Conservation (phyloP, 2,329 filamentous ascomycete species). For the Trichoderma koningiopsis region DNA sequence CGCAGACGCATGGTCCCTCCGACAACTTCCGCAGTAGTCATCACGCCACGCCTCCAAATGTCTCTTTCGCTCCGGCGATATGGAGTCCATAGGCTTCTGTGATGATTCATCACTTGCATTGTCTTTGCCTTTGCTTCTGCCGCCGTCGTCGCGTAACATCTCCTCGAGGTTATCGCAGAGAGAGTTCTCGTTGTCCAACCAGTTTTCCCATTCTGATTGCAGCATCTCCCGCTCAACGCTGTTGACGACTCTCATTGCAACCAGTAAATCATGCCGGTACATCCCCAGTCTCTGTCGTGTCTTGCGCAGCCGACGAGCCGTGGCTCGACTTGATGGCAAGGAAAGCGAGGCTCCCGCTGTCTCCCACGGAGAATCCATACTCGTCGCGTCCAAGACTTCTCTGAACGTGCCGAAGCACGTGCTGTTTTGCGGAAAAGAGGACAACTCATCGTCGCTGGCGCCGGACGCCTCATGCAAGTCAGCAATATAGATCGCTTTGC, state of each 20-base stretch:
- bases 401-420: slow-evolving; percentile 65
- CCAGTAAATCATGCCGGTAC: slow-evolving; percentile 86
- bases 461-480: slow-evolving; percentile 72
- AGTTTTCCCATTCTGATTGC: slow-evolving; percentile 88
- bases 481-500: slow-evolving; percentile 77
- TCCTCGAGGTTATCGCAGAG: slow-evolving; percentile 67
- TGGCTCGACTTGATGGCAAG: slow-evolving; percentile 53
- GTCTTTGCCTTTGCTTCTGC: slow-evolving; percentile 27
- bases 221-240: slow-evolving; percentile 84
- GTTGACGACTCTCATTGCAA: slow-evolving; percentile 89
- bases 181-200: slow-evolving; percentile 77
- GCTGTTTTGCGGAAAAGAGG: slow-evolving; percentile 50
- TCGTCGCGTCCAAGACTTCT: slow-evolving; percentile 58
- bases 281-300: slow-evolving; percentile 81
- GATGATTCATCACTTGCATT: slow-evolving; percentile 31
- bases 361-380: slow-evolving; percentile 59
- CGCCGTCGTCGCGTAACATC: slow-evolving; percentile 43
- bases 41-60: slow-evolving; percentile 53
- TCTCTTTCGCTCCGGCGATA: slow-evolving; percentile 38
- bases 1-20: slow-evolving; percentile 44
- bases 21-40: slow-evolving; percentile 60
- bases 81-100: slow-evolving; percentile 40
- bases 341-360: slow-evolving; percentile 52
- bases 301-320: slow-evolving; percentile 68
- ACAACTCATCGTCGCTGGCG: slow-evolving; percentile 36